phyloP scores from a whole-genome alignment of 2,329 filamentous ascomycete species.

The Apiospora saccharicola region DNA sequence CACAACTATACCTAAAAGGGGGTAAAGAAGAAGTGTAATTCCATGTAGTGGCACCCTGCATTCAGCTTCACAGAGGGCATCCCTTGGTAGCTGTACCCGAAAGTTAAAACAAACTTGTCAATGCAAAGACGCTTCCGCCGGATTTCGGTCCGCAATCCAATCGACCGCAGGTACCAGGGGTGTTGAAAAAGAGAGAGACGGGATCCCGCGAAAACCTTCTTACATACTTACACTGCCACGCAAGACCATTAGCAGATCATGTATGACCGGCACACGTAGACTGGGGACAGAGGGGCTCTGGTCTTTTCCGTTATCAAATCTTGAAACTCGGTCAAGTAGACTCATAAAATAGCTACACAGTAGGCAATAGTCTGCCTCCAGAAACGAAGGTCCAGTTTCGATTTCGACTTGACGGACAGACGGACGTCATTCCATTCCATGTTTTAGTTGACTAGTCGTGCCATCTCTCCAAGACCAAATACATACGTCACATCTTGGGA shows the following conservation, averaged over 20 bases:
- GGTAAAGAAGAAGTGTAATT: neutral
- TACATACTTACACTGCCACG: neutral
- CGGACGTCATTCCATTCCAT: neutral
- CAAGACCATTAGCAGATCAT: neutral
- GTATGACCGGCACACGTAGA: neutral
- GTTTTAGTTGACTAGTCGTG: neutral
- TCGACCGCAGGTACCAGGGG: neutral
- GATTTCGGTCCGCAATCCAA: neutral
- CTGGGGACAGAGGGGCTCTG: neutral
- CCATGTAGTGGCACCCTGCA: too few species aligned
- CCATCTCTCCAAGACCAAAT: neutral
- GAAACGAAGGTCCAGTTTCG: neutral
- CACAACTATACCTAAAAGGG: neutral
- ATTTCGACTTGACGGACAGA: neutral
- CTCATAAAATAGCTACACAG: too few species aligned
- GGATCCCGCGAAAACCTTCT: neutral
- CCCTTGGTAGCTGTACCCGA: neutral
- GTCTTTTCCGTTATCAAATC: neutral
- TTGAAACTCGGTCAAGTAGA: neutral
- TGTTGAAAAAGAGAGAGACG: neutral
- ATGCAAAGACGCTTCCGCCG: neutral
- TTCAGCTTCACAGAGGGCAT: neutral
- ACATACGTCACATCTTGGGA: neutral
- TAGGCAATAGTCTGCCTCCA: neutral
- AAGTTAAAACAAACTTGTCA: neutral